A percentile compares a stretch with the other conserved stretches of the same genome.
phyloP scores from a whole-genome alignment of 805 yeast genomes.

The Jamesozyma lodderae region DNA sequence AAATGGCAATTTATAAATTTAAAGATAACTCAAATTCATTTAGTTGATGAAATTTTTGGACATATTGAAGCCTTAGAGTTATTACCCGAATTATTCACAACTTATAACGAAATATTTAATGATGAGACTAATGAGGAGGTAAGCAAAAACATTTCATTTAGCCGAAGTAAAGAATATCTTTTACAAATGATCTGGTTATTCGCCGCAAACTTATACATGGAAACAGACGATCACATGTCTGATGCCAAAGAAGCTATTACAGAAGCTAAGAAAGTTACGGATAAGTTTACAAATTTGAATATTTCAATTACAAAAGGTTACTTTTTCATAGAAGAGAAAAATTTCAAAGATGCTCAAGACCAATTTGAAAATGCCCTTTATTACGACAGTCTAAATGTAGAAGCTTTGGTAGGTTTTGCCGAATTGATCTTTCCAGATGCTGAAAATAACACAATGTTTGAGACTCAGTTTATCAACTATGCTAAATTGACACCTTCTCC shows the following conservation, averaged over 20 bases:
- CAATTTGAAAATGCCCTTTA: constrained; percentile 60
- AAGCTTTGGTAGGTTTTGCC: constrained; percentile 48
- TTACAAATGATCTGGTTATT: constrained; percentile 68
- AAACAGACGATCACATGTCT: constrained; percentile 31
- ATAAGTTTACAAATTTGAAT: constrained; percentile 31
- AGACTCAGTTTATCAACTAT: constrained; percentile 4
- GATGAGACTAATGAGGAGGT: constrained; percentile 2
- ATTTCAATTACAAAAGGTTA: constrained; percentile 21
- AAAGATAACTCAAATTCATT: constrained; percentile 64
- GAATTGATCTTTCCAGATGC: constrained; percentile 40
- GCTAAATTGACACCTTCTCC: neutral
- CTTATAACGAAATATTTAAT: constrained; percentile 44
- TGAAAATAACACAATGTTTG: constrained; percentile 1
- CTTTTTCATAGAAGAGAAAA: constrained; percentile 32
- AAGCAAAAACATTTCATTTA: constrained; percentile 9
- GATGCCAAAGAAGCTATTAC: constrained; percentile 66
- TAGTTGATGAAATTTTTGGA: constrained; percentile 57
- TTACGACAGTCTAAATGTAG: constrained; percentile 37
- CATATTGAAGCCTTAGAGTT: constrained; percentile 49
- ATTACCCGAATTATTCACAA: constrained; percentile 55
- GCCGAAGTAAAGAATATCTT: constrained; percentile 30
- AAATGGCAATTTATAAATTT: constrained; percentile 53
- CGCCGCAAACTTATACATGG: constrained; percentile 55
- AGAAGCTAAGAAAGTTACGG: constrained; percentile 57
- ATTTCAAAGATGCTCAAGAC: constrained; percentile 41